phyloP scores from a whole-genome alignment of 768 basidiomycete genomes.

The Boletus sp. region DNA sequence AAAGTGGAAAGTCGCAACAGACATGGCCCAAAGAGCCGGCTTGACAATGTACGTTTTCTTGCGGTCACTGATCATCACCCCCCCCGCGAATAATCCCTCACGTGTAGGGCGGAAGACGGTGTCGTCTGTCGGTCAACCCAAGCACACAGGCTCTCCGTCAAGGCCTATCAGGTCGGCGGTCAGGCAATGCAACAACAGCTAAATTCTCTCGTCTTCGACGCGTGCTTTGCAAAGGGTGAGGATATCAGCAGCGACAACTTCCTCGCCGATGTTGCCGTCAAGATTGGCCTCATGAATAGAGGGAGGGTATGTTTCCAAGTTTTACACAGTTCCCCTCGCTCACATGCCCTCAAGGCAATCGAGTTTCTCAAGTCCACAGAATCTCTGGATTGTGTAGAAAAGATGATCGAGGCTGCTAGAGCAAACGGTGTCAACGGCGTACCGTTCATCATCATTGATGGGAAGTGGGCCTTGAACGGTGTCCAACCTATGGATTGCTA shows the following conservation, averaged over 20 bases:
- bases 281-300: constrained; percentile 38
- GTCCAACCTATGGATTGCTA: constrained; percentile 42
- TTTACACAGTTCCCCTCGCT: neutral
- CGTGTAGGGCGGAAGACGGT: constrained; percentile 36
- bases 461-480: constrained; percentile 44
- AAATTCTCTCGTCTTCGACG: constrained; percentile 37
- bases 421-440: constrained; percentile 48
- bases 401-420: constrained; percentile 39
- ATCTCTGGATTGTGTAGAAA: constrained; percentile 37
- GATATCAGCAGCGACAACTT: constrained; percentile 36
- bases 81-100: neutral
- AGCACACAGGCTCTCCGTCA: constrained; percentile 43
- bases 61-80: neutral
- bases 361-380: constrained; percentile 42
- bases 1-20: constrained; percentile 25
- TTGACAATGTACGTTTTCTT: constrained; percentile 21
- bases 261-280: constrained; percentile 38
- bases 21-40: constrained; percentile 30
- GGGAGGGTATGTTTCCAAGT: constrained; percentile 30
- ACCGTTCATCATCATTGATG: constrained; percentile 48
- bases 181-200: constrained; percentile 38
- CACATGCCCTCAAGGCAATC: constrained; percentile 28
- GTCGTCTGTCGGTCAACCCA: constrained; percentile 38
- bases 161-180: constrained; percentile 42
- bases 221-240: constrained; percentile 38